Conservation (phyloP, 352 stramenopile genomes). For the Phytophthora lateralis region DNA sequence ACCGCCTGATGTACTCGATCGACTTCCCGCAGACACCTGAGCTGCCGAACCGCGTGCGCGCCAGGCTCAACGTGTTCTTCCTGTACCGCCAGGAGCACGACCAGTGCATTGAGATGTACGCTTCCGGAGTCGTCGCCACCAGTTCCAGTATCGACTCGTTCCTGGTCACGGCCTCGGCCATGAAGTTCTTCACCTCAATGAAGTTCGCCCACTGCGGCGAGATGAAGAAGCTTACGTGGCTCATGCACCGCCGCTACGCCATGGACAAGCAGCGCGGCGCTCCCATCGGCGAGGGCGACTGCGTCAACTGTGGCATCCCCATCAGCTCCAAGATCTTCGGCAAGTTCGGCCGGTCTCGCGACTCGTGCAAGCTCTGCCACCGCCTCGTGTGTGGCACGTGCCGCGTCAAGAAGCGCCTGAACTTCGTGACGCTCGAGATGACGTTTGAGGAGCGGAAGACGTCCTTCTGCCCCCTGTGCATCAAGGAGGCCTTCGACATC, state of each 20-base stretch:
- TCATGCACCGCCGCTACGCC: constrained; percentile 37
- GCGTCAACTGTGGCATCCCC: constrained; percentile 34
- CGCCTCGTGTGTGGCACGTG: constrained; percentile 37
- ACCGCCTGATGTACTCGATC: constrained; percentile 49
- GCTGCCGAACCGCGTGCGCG: constrained; percentile 33
- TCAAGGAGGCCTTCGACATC: constrained; percentile 42
- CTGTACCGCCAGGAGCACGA: constrained; percentile 40
- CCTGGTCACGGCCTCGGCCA: constrained; percentile 28
- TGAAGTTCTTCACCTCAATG: constrained; percentile 41
- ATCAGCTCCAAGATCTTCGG: constrained; percentile 42
- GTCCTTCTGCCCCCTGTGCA: constrained; percentile 38
- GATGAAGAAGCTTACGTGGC: constrained; percentile 51
- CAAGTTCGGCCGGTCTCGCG: constrained; percentile 36
- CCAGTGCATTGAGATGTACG: constrained; percentile 36
- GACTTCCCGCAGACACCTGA: constrained; percentile 39
- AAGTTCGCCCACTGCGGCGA: constrained; percentile 42
- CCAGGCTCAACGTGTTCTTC: constrained; percentile 40
- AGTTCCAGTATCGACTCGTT: constrained; percentile 36
- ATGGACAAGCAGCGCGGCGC: constrained; percentile 34
- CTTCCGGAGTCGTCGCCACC: constrained; percentile 33
- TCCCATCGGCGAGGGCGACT: constrained; percentile 31
- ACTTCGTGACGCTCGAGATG: constrained; percentile 43
- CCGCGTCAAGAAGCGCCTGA: constrained; percentile 42
- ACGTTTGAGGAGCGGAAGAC: constrained; percentile 46
- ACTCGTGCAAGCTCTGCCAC: constrained; percentile 47